phyloP scores from a whole-genome alignment of 2,329 filamentous ascomycete species.

The Trichoderma asperellum region DNA sequence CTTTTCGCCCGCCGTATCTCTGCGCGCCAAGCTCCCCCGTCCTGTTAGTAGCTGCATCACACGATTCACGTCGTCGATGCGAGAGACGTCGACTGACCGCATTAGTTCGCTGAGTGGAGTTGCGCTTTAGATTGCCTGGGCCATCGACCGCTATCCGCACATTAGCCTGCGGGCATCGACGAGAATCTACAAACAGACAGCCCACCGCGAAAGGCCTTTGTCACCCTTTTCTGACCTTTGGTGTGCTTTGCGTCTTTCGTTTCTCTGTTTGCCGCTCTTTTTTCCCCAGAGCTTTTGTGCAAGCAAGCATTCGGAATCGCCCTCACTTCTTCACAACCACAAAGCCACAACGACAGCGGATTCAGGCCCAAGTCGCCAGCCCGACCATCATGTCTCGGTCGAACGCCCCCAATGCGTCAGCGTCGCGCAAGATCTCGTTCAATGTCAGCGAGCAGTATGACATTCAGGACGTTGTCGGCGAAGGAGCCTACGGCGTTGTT shows the following conservation, averaged over 20 bases:
- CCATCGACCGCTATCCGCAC: conserved; percentile 12
- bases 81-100: conserved; percentile 17
- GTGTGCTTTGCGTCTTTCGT: conserved; percentile 1
- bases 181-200: conserved; percentile 15
- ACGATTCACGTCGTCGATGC: background rate
- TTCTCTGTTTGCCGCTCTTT: background rate
- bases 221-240: background rate
- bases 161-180: conserved; percentile 22
- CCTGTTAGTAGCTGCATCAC: background rate
- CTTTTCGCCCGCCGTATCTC: background rate
- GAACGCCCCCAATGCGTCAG: conserved; percentile 59
- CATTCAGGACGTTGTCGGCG: conserved; percentile 98
- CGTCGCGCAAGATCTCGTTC: conserved; percentile 95
- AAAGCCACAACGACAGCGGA: background rate
- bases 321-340: background rate
- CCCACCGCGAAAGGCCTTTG: background rate
- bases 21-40: background rate
- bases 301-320: background rate
- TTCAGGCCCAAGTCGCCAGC: conserved; percentile 8
- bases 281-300: background rate
- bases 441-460: conserved; percentile 99
- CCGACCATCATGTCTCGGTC: conserved; percentile 56
- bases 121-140: background rate
- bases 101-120: conserved; percentile 22
- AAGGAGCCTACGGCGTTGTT: conserved; percentile 97